Evolutionary conservation across 768 basidiomycete genomes (phyloP).

Genomic region (Leucocoprinus sp.): DNA sequence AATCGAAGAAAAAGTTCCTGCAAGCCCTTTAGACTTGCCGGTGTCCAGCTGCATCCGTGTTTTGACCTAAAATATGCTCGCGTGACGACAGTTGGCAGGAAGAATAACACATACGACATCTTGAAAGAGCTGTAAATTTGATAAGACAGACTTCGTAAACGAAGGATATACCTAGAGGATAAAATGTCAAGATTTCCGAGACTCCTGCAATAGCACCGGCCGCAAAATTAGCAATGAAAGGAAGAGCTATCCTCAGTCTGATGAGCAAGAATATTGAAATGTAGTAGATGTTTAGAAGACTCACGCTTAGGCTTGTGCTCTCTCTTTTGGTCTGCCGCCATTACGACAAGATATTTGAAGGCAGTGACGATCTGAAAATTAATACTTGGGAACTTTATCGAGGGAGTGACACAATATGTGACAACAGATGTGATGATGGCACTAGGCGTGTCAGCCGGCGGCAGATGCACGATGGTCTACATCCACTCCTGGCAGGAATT

Average conservation of each 20-base stretch:
- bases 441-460: slow-evolving; percentile 19
- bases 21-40: slow-evolving; percentile 69
- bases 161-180: slow-evolving; percentile 67
- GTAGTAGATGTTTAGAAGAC: neutral
- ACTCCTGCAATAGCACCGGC: slow-evolving; percentile 96
- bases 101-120: slow-evolving; percentile 68
- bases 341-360: neutral
- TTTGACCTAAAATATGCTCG: slow-evolving; percentile 59
- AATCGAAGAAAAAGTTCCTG: slow-evolving; percentile 79
- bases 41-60: slow-evolving; percentile 97
- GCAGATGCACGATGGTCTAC: slow-evolving; percentile 68
- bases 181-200: slow-evolving; percentile 77
- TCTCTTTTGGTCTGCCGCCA: slow-evolving; percentile 5
- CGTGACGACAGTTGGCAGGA: slow-evolving; percentile 4
- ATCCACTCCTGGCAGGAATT: slow-evolving; percentile 86
- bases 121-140: slow-evolving; percentile 19
- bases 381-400: slow-evolving; percentile 10
- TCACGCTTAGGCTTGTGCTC: slow-evolving; percentile 26
- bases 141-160: slow-evolving; percentile 4
- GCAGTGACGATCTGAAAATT: too few relatives aligned
- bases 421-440: slow-evolving; percentile 13
- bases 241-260: slow-evolving; percentile 46
- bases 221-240: slow-evolving; percentile 83
- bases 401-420: slow-evolving; percentile 3
- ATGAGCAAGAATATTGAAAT: neutral